Evolutionary conservation across 768 basidiomycete species (phyloP).

Genomic region (Trametes cinnabarina): DNA sequence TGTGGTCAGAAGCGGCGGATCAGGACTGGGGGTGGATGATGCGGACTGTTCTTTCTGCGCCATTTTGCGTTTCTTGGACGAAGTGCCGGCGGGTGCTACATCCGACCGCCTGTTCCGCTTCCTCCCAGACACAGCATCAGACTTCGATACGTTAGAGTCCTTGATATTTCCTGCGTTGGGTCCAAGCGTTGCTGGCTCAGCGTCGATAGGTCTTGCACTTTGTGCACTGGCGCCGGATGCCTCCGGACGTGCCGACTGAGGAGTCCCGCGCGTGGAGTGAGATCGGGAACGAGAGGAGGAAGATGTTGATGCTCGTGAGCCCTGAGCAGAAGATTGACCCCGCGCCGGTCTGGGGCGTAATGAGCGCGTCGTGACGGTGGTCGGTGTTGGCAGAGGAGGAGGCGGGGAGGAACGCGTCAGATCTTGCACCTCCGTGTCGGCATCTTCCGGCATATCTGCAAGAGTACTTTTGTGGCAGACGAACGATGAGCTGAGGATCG

Average conservation of each 20-base stretch:
- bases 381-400: neutral
- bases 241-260: neutral
- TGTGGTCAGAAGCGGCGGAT: neutral
- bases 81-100: neutral
- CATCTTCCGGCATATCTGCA: neutral
- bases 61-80: neutral
- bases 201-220: no score
- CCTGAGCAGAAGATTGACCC: neutral
- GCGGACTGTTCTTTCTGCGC: neutral
- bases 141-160: no score
- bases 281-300: conserved; percentile 8
- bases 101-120: neutral
- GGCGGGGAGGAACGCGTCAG: neutral
- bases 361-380: conserved; percentile 6
- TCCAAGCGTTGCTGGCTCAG: neutral
- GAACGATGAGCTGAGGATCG: no score
- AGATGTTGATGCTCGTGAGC: conserved; percentile 4
- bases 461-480: no score
- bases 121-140: neutral
- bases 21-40: no score
- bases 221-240: neutral
- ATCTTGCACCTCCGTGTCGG: neutral
- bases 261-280: neutral
- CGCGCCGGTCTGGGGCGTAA: conserved; percentile 3
- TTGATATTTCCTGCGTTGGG: neutral